Evolutionary conservation across 129 eudicot species (phyloP).

Genomic region (Pseudognaphalium luteoalbum): DNA sequence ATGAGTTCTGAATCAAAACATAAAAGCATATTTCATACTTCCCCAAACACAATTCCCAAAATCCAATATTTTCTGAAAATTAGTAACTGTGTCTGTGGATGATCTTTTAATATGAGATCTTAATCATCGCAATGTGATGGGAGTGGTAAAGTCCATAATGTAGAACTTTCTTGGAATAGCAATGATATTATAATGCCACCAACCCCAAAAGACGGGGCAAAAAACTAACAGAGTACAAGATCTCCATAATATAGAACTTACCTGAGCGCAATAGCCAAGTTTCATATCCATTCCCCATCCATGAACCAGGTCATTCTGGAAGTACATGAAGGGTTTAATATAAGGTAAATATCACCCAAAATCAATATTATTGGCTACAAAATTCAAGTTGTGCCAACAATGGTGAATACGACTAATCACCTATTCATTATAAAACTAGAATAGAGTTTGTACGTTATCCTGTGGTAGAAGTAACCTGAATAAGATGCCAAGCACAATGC

Average conservation of each 20-base stretch:
- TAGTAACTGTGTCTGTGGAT: not conserved
- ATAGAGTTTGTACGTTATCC: no score
- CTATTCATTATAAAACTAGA: no score
- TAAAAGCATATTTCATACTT: not conserved
- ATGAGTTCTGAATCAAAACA: not conserved
- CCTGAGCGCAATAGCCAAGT: conserved; percentile 98
- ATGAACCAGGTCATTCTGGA: conserved; percentile 94
- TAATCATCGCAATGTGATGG: not conserved
- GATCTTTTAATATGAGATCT: not conserved
- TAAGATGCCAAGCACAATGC: conserved; percentile 97
- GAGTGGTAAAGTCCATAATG: no score
- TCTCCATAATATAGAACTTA: conserved; percentile 22
- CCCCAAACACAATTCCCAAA: not conserved
- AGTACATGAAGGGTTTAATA: not conserved
- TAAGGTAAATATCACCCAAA: no score
- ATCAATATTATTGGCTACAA: no score
- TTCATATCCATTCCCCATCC: conserved; percentile 99
- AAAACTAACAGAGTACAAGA: no score
- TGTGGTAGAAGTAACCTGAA: conserved; percentile 52
- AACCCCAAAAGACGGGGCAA: no score
- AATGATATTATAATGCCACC: no score
- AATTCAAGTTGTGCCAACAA: no score
- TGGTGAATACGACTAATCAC: no score
- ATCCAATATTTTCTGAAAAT: not conserved
- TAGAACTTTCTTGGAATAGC: no score